Base-by-base conservation (phyloP, 2,329 filamentous ascomycete species). In the Tolypocladium tropicale region DNA sequence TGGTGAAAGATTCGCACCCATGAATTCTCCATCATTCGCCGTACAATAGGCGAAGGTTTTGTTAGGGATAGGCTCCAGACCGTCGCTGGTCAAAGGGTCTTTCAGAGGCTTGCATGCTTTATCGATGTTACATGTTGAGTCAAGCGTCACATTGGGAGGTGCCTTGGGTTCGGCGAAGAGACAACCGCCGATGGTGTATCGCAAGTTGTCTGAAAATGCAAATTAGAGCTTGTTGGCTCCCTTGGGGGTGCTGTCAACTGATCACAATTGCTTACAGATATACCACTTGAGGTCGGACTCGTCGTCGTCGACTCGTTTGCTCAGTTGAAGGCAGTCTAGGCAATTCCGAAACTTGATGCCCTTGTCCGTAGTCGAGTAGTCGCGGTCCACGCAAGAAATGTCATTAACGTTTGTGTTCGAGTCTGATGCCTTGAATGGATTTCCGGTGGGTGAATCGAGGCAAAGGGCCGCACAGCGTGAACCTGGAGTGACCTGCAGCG, bases 391-490 rank as follows among this genome's bases (percentile, higher is more conserved):
- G 57, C 78, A 81, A 0, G 71, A 68, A 5, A 84, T 73, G 18
- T 83, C 79, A 1, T 69, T 67, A 1, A 72, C 58, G 21, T 68
- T 74, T 0, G 77, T 82, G 4, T 62, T 70, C 0, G 78, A 75
- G 5, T 66, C 61, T 2, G 61, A 60, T 0, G 75, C 60, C 23
- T 72, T 66, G 34, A 67, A 61, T 0, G 63, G 54, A 56, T 77
- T 67, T 11, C 62, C 64, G 14, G 68, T 65, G 0, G 63, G 56
- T 2, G 69, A 66, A 57, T 78, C 72, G 5, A 78, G 62, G 55
- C 80, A 83, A 2, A 75, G 57, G 0, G 73, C 65, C 0, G 78
- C 72, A 61, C 80, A 83, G 11, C 70, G 63, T 0, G 80, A 83
- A 11, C 75, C 76, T 0, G 79, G 76, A 1, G 78, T 75, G 2